phyloP scores from a whole-genome alignment of 345 rosid species.

The Brassica juncea region DNA sequence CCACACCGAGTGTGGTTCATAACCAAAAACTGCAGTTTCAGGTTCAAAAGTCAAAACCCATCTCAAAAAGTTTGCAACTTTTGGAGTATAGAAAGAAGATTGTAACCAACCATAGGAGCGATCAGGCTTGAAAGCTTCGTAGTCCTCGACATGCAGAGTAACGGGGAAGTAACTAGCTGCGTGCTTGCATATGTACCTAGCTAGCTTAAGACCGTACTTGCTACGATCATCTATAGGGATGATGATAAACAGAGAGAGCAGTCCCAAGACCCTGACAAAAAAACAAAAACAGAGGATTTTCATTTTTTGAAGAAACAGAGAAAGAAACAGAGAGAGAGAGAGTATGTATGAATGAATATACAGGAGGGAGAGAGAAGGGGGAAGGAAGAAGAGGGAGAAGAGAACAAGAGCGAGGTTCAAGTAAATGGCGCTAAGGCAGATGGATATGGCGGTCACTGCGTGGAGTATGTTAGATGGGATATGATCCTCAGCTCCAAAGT shows the following conservation, averaged over 20 bases:
- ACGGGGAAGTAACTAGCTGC: slow-evolving; percentile 73
- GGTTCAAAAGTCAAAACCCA: slow-evolving; percentile 25
- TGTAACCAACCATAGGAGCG: slow-evolving; percentile 62
- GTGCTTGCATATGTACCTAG: slow-evolving; percentile 74
- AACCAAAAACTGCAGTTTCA: slow-evolving; percentile 71
- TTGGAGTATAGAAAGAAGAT: not conserved
- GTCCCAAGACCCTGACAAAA: slow-evolving; percentile 52
- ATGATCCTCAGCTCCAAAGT: slow-evolving; percentile 45
- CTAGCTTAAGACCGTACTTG: slow-evolving; percentile 62
- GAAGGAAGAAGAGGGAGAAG: slow-evolving; percentile 58
- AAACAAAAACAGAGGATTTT: slow-evolving; percentile 27
- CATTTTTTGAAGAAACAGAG: not conserved
- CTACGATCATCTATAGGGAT: slow-evolving; percentile 64
- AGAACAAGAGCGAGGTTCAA: slow-evolving; percentile 54
- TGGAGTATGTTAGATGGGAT: slow-evolving; percentile 43
- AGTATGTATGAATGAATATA: slow-evolving; percentile 27
- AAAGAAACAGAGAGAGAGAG: not conserved
- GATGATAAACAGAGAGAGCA: slow-evolving; percentile 59
- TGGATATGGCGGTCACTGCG: slow-evolving; percentile 46
- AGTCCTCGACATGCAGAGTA: slow-evolving; percentile 72
- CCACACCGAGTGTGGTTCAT: slow-evolving; percentile 91
- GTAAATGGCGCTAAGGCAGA: slow-evolving; percentile 83
- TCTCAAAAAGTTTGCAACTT: slow-evolving; percentile 26
- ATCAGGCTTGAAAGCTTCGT: slow-evolving; percentile 60
- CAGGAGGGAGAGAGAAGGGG: slow-evolving; percentile 53